Conservation (phyloP, 306 rosid genomes). For the Castanea crenata region DNA sequence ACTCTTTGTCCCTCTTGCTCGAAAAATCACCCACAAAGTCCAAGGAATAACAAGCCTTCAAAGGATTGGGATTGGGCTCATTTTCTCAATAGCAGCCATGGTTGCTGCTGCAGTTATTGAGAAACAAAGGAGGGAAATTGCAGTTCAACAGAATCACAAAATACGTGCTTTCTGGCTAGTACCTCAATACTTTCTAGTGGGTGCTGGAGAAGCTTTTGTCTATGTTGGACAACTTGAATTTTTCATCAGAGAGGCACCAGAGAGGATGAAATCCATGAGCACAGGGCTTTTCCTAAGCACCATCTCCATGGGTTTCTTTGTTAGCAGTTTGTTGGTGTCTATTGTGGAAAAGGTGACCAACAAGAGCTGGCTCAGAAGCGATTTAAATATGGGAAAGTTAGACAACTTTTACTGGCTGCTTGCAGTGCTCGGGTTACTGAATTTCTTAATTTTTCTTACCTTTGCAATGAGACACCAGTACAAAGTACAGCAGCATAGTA, state of each 20-base stretch:
- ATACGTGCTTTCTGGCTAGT: constrained; percentile 92
- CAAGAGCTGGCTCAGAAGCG: constrained; percentile 70
- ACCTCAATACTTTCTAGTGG: constrained; percentile 86
- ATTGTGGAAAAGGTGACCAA: constrained; percentile 66
- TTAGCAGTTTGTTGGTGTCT: constrained; percentile 75
- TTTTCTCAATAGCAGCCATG: constrained; percentile 71
- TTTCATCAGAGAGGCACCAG: constrained; percentile 96
- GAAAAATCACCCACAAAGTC: constrained; percentile 61
- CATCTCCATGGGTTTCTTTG: constrained; percentile 87
- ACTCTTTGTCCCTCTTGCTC: constrained; percentile 64
- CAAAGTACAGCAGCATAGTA: constrained; percentile 41
- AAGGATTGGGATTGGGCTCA: constrained; percentile 79
- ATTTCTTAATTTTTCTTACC: constrained; percentile 58
- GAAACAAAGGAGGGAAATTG: constrained; percentile 45
- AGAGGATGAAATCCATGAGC: constrained; percentile 96
- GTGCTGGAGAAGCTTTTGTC: constrained; percentile 90
- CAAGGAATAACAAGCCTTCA: constrained; percentile 95
- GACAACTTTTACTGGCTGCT: constrained; percentile 78
- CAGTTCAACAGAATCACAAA: constrained; percentile 17
- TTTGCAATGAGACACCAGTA: constrained; percentile 76
- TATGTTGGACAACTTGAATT: constrained; percentile 97
- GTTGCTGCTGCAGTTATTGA: constrained; percentile 67
- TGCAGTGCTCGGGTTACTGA: constrained; percentile 60
- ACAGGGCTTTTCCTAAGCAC: constrained; percentile 84
- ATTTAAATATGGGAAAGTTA: constrained; percentile 58